Conservation (phyloP, 2,329 filamentous ascomycete species). For the Aspergillus sp. region DNA sequence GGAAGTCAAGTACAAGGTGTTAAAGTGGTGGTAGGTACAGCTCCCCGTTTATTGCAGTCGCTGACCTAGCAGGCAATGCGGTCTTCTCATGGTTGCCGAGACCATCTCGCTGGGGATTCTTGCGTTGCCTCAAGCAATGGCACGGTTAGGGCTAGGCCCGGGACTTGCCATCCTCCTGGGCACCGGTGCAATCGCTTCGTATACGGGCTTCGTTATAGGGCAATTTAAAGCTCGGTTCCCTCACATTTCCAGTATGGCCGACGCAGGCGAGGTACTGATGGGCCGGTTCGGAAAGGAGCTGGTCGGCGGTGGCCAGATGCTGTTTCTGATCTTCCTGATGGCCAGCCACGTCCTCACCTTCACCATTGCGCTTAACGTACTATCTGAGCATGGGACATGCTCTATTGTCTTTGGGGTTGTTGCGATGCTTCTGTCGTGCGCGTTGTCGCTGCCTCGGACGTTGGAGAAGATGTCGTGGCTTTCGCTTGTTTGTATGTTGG, state of each 20-base stretch:
- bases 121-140: constrained; percentile 43
- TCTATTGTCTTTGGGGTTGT: constrained; percentile 51
- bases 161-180: constrained; percentile 37
- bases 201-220: constrained; percentile 50
- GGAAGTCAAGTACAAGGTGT: constrained; percentile 40
- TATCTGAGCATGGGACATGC: constrained; percentile 51
- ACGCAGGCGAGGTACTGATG: constrained; percentile 52
- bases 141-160: constrained; percentile 43
- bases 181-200: constrained; percentile 45
- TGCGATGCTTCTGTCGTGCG: constrained; percentile 46
- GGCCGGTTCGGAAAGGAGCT: constrained; percentile 53
- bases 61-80: constrained; percentile 26
- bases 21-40: constrained; percentile 32
- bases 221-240: constrained; percentile 48
- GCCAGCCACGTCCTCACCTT: constrained; percentile 60
- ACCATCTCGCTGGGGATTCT: constrained; percentile 48
- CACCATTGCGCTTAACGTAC: constrained; percentile 53
- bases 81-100: constrained; percentile 46
- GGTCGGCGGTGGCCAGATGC: constrained; percentile 49
- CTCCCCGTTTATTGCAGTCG: neutral
- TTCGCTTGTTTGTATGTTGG: constrained; percentile 39
- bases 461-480: constrained; percentile 50
- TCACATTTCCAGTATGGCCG: constrained; percentile 54
- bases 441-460: constrained; percentile 50
- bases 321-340: constrained; percentile 58